A percentile compares a stretch with the other conserved stretches of the same genome.
Conservation (phyloP, 73 alveolate species). For the Stentor coeruleus region DNA sequence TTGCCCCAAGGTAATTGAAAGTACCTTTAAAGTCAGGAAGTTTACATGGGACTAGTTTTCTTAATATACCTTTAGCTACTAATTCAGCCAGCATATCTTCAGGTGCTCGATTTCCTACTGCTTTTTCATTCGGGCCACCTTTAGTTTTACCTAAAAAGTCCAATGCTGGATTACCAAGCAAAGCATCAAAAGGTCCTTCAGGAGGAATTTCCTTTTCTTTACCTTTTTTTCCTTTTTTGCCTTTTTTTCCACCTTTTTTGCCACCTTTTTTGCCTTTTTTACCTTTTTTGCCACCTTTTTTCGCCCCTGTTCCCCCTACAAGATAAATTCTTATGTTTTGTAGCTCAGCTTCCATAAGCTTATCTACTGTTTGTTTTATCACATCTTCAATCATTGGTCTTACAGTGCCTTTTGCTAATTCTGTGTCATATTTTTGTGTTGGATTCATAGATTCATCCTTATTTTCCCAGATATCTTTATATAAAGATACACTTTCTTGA, state of each 20-base stretch:
- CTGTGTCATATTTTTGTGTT: slow-evolving; percentile 57
- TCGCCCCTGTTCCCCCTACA: slow-evolving; percentile 32
- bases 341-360: slow-evolving; percentile 66
- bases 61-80: slow-evolving; percentile 58
- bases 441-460: slow-evolving; percentile 71
- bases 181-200: slow-evolving; percentile 30
- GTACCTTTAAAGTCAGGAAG: slow-evolving; percentile 69
- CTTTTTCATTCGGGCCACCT: slow-evolving; percentile 49
- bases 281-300: slow-evolving; percentile 53
- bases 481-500: slow-evolving; percentile 52
- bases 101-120: slow-evolving; percentile 57
- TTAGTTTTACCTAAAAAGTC: slow-evolving; percentile 21
- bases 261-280: slow-evolving; percentile 38
- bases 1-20: slow-evolving; percentile 66
- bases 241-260: slow-evolving; percentile 43
- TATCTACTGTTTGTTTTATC: slow-evolving; percentile 65
- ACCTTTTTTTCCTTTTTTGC: slow-evolving; percentile 57
- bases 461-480: slow-evolving; percentile 66
- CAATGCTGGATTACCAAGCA: background rate
- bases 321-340: slow-evolving; percentile 54
- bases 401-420: slow-evolving; percentile 63
- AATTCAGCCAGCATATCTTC: slow-evolving; percentile 60
- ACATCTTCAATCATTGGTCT: slow-evolving; percentile 67
- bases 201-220: slow-evolving; percentile 44
- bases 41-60: slow-evolving; percentile 54